Percentiles rank a stretch among this genome's conserved stretches.
Conservation (phyloP, 164 flowering plant genomes). For the Stephania yunnanensis region DNA sequence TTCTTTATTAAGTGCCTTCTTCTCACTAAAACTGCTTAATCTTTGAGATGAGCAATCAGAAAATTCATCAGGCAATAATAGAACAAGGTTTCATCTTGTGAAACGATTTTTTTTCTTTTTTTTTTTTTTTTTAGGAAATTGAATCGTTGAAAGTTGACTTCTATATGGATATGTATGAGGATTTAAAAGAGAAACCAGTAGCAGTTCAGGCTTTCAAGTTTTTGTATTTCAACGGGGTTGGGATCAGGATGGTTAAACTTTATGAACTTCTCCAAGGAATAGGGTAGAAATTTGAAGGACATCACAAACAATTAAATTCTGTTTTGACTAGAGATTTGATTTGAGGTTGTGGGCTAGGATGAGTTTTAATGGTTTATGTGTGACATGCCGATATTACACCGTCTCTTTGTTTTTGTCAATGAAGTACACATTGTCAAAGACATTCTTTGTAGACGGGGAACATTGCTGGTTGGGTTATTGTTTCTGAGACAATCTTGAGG, state of each 20-base stretch:
- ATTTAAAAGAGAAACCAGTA: neutral
- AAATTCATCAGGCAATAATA: neutral
- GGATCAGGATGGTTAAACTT: neutral
- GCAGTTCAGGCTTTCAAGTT: neutral
- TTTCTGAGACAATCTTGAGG: too few relatives aligned
- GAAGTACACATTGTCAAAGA: too few relatives aligned
- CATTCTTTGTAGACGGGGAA: too few relatives aligned
- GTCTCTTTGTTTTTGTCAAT: too few relatives aligned
- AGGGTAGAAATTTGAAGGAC: neutral
- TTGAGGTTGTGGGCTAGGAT: too few relatives aligned
- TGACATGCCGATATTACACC: too few relatives aligned
- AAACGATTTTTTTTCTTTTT: neutral
- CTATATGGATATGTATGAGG: neutral
- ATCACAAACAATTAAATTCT: too few relatives aligned
- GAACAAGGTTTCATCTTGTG: neutral
- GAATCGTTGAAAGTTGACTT: neutral
- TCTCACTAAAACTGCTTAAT: neutral
- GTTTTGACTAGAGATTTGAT: too few relatives aligned
- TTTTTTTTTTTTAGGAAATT: neutral
- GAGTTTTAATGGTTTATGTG: too few relatives aligned
- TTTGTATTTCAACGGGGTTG: neutral
- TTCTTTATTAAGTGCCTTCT: neutral
- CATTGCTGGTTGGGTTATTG: too few relatives aligned
- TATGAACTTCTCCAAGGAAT: neutral
- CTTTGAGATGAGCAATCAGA: neutral